Base-by-base conservation (phyloP, 495 filamentous ascomycete species). In the Neurospora discreta region DNA sequence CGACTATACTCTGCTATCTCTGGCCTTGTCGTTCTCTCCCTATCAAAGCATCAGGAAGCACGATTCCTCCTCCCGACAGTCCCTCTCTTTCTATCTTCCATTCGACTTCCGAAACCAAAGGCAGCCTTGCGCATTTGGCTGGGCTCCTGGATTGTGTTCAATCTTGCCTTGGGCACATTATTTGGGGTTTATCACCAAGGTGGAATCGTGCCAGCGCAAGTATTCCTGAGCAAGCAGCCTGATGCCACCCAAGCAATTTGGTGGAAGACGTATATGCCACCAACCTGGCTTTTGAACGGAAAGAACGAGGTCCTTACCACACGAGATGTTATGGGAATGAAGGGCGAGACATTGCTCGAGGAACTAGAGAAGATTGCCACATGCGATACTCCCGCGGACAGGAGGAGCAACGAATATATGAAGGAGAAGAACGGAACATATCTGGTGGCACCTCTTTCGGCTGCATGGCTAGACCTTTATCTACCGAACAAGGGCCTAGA, bases 221-320 rank as follows among this genome's bases (percentile, higher is more conserved):
- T 87, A 16, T 88, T 88, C 70, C 76, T 88, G 77, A 87, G 85
- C 77, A 85, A 83, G 40, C 86, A 88, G 76, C 86, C 81, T 20
- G 84, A 87, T 69, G 87, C 88, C n/a, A 87, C 86, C 6, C 85
- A 91, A 13, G 91, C 92, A 4, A 85, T 97, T 70, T 99, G 94
- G 94, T 99, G 95, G 95, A 97, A 97, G 77, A 98, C 96, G 0
- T 99, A 99, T 80, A 92, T 90, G 74, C 95, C 95, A 8, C 95
- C 95, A 0, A 89, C 91, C 26, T 98, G 95, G 94, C 85, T 99
- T 20, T 84, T 98, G 33, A 93, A 94, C 71, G 87, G 90, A 10
- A 90, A 91, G 75, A 89, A 89, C 73, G 87, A 86, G 72, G 82
- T 88, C 16, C 77, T 95, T 65, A 81, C 80, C n/a, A 97, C 93